These are phyloP conservation scores for Penicillium sp. DNA, from an alignment of 2,329 filamentous ascomycete species.

Conservation along the genomic window DNA sequence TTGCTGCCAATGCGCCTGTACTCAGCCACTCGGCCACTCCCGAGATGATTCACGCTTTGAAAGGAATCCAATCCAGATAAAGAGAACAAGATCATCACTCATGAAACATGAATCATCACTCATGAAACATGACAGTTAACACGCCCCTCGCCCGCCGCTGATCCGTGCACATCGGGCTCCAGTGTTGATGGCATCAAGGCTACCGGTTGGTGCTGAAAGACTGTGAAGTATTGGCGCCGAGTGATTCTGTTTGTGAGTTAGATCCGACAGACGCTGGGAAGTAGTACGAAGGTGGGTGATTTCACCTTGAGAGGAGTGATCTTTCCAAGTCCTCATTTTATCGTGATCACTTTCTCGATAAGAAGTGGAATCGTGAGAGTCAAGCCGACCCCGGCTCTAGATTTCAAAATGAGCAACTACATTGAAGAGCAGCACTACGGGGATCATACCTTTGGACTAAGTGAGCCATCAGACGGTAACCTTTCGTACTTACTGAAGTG, in stretches of 20 bases:
- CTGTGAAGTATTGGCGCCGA: not conserved
- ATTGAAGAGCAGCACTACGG: not conserved
- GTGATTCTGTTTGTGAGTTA: not conserved
- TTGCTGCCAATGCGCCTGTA: not conserved
- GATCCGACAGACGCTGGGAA: not conserved
- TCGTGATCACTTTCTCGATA: not conserved
- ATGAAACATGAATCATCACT: not conserved
- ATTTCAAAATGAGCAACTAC: not conserved
- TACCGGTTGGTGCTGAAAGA: not conserved
- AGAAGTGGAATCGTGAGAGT: not conserved
- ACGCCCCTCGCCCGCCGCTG: too few relatives aligned
- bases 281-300: too few relatives aligned
- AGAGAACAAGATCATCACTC: not conserved
- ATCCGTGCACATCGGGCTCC: not conserved
- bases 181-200: not conserved
- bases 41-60: not conserved
- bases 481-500: slow-evolving; percentile 4
- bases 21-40: not conserved
- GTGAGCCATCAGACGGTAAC: not conserved
- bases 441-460: not conserved
- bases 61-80: not conserved
- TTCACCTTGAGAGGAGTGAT: not conserved
- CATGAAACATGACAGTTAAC: not conserved
- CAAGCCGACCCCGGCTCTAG: not conserved
- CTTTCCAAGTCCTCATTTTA: too few relatives aligned